These are phyloP conservation scores for Geotrichum reessii DNA, from an alignment of 1,139 yeast species.

Conservation along the genomic window DNA sequence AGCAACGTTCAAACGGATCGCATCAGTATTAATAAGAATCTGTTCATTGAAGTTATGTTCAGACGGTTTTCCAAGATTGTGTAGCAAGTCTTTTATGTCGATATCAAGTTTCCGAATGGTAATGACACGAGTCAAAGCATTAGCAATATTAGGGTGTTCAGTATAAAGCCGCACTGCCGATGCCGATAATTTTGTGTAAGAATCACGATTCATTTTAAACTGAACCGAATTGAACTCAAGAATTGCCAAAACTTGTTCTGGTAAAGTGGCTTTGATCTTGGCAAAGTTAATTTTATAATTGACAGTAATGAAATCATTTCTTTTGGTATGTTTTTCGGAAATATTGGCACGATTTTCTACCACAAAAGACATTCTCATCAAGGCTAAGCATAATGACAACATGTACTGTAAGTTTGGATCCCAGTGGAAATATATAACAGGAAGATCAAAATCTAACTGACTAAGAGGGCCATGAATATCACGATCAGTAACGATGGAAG, in stretches of 20 bases:
- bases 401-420: constrained; percentile 33
- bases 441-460: constrained; percentile 26
- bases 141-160: constrained; percentile 48
- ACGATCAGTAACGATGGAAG: constrained; percentile 23
- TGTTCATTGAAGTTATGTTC: constrained; percentile 19
- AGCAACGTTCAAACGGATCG: constrained; percentile 44
- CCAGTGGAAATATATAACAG: constrained; percentile 28
- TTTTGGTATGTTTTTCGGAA: background rate
- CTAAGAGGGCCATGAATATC: constrained; percentile 18
- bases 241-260: constrained; percentile 48
- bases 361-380: constrained; percentile 22
- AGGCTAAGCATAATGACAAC: constrained; percentile 23
- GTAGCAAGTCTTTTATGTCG: constrained; percentile 20
- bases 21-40: constrained; percentile 31
- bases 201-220: constrained; percentile 33
- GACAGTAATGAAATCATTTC: constrained; percentile 34
- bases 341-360: constrained; percentile 2
- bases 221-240: constrained; percentile 45
- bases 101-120: constrained; percentile 31
- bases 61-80: constrained; percentile 14
- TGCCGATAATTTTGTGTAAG: constrained; percentile 34
- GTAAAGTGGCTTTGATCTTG: constrained; percentile 46
- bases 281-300: constrained; percentile 39
- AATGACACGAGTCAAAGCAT: constrained; percentile 40
- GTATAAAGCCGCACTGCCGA: constrained; percentile 47